Base-by-base conservation (phyloP, 2,329 filamentous ascomycete genomes). In the Calonectria pseudoreteaudii region DNA sequence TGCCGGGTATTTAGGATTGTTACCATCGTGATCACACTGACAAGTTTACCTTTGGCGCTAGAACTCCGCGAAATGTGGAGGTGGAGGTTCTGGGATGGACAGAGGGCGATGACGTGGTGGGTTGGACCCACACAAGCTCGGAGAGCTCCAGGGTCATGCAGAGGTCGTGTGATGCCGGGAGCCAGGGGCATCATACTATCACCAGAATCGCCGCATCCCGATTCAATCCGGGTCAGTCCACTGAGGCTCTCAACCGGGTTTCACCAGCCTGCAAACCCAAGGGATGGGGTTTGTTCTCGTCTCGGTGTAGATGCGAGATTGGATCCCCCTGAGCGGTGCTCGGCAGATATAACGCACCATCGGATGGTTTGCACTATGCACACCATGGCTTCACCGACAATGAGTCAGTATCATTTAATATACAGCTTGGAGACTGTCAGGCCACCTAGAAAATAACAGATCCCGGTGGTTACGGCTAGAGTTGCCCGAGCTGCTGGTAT, bases 81-180 rank as follows among this genome's bases (percentile, higher is more conserved):
- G 77, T 79, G 73, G 74, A 80, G 77, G 78, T 73, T 52, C 69
- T 70, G 26, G 26, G 56, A 62, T 62, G 56, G 36, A 62, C 36
- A 34, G 56, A 38, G 56, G 41, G 52, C 72, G 64, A 78, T 79
- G 77, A 78, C 77, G 76, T 76, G 72, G 72, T 77, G 56, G 71
- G 47, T 53, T 38, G 70, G 79, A 76, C 79, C 79, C 79, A 80
- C 79, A 80, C 79, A 75, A 80, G 79, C 79, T 80, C 76, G 72
- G 75, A 74, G 78, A 80, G 79, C 79, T 80, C 79, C 75, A 79
- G 71, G 65, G 38, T 71, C 73, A 70, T 75, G 70, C 74, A 69
- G 30, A 73, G 68, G 75, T 78, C 75, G 75, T 74, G 76, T 78
- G 76, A 80, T 78, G 74, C 72, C 70, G 76, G 76, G 70, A 77